Percentiles rank a stretch among this genome's conserved stretches.
phyloP scores from a whole-genome alignment of 371 early-diverging fungal genomes.

The Rhizopus sp. region DNA sequence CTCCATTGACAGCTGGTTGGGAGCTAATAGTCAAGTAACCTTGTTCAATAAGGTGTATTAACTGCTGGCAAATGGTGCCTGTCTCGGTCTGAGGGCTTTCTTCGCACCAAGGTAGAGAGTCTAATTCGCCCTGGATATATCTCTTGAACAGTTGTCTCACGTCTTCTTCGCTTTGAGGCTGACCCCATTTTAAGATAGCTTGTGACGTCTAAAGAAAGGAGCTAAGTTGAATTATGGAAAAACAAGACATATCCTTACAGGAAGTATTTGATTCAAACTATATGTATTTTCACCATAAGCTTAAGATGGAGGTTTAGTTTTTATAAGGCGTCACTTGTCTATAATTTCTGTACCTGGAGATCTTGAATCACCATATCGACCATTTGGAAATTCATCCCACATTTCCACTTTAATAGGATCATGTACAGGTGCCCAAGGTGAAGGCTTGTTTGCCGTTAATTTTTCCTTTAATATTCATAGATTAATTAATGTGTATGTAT shows the following conservation, averaged over 20 bases:
- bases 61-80: constrained; percentile 64
- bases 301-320: constrained; percentile 25
- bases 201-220: constrained; percentile 18
- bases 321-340: constrained; percentile 66
- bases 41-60: constrained; percentile 64
- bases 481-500: background rate
- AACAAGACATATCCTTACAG: constrained; percentile 30
- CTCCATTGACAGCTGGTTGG: constrained; percentile 96
- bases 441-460: constrained; percentile 3
- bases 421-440: constrained; percentile 29
- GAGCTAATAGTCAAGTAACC: constrained; percentile 95
- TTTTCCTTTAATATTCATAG: background rate
- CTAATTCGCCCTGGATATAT: constrained; percentile 74
- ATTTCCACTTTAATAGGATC: constrained; percentile 52
- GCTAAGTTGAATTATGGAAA: background rate
- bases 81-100: constrained; percentile 79
- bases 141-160: constrained; percentile 71
- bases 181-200: constrained; percentile 68
- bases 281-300: constrained; percentile 59
- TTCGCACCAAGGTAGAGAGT: constrained; percentile 90
- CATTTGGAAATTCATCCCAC: constrained; percentile 98
- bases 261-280: constrained; percentile 71
- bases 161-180: constrained; percentile 64
- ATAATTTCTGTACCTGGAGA: constrained; percentile 61
- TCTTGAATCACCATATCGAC: constrained; percentile 95